phyloP scores from a whole-genome alignment of 192 early-diverging fungal genomes.

The Entomortierella parvispora region DNA sequence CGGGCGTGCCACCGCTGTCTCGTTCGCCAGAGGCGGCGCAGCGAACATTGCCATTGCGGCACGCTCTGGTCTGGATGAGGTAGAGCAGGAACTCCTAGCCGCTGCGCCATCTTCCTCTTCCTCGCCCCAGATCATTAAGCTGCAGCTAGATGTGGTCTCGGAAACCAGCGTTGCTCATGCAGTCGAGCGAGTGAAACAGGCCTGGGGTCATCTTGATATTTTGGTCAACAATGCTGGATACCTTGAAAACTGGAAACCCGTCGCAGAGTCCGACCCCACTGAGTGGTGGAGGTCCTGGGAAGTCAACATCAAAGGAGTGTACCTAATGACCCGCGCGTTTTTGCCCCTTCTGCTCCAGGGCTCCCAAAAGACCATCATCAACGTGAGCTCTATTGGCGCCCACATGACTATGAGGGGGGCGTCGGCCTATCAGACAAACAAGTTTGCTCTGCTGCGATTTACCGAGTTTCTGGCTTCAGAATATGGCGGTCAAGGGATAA shows the following conservation, averaged over 20 bases:
- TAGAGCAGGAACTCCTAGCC: not conserved
- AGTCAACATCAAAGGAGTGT: slow-evolving; percentile 7
- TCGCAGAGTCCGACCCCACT: not conserved
- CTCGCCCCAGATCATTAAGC: slow-evolving; percentile 2
- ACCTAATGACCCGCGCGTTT: slow-evolving; percentile 1
- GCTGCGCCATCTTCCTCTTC: not conserved
- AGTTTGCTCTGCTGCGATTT: slow-evolving; percentile 4
- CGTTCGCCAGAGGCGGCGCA: slow-evolving; percentile 55
- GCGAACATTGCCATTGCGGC: slow-evolving; percentile 29
- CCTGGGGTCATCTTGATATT: not conserved
- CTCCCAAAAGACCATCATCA: not conserved
- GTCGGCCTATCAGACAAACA: slow-evolving; percentile 9
- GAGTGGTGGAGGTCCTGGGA: slow-evolving; percentile 15
- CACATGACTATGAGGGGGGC: not conserved
- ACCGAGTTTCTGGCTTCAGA: slow-evolving; percentile 1
- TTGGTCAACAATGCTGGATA: slow-evolving; percentile 6
- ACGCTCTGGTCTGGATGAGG: slow-evolving; percentile 4
- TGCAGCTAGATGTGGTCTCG: slow-evolving; percentile 1
- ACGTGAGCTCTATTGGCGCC: slow-evolving; percentile 1
- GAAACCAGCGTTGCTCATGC: slow-evolving; percentile 1
- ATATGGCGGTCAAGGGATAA: slow-evolving; percentile 1
- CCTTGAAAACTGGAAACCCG: not conserved
- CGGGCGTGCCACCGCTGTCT: slow-evolving; percentile 57
- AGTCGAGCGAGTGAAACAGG: not conserved
- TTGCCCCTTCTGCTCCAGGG: slow-evolving; percentile 3